Conservation (phyloP, 495 filamentous ascomycete species). For the Immersiella caudata region DNA sequence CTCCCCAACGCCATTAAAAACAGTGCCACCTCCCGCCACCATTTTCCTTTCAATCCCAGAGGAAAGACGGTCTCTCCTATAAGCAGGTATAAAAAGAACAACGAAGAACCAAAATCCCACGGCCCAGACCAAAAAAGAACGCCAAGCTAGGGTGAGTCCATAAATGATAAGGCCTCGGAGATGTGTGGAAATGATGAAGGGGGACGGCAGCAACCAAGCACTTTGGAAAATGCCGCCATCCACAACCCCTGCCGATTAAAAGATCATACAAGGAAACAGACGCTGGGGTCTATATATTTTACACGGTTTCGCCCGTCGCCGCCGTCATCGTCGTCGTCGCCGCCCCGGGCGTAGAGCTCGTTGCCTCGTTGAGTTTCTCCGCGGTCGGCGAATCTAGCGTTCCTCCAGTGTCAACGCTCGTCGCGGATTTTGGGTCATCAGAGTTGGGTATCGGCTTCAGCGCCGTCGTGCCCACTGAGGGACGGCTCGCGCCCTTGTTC, state of each 20-base stretch:
- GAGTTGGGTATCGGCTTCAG: slow-evolving; percentile 39
- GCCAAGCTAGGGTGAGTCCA: slow-evolving; percentile 15
- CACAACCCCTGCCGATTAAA: slow-evolving; percentile 12
- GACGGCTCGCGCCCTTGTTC: slow-evolving; percentile 47
- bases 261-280: slow-evolving; percentile 17
- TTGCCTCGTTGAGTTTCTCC: slow-evolving; percentile 37
- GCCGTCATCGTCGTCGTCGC: slow-evolving; percentile 9
- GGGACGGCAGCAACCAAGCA: slow-evolving; percentile 17
- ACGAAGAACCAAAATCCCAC: neutral
- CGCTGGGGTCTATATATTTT: slow-evolving; percentile 30
- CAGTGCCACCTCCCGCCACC: slow-evolving; percentile 8
- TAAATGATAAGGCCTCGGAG: slow-evolving; percentile 11
- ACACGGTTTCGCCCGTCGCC: slow-evolving; percentile 26
- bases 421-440: slow-evolving; percentile 50
- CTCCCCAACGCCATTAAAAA: slow-evolving; percentile 16
- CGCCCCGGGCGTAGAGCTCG: slow-evolving; percentile 15
- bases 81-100: slow-evolving; percentile 14
- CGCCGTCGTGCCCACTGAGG: slow-evolving; percentile 37
- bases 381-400: slow-evolving; percentile 36
- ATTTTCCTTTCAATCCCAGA: slow-evolving; percentile 1
- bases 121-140: slow-evolving; percentile 11
- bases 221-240: slow-evolving; percentile 13
- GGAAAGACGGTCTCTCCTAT: neutral
- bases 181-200: slow-evolving; percentile 7
- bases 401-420: slow-evolving; percentile 32